phyloP scores from a whole-genome alignment of 306 rosid species.

The Morella rubra region DNA sequence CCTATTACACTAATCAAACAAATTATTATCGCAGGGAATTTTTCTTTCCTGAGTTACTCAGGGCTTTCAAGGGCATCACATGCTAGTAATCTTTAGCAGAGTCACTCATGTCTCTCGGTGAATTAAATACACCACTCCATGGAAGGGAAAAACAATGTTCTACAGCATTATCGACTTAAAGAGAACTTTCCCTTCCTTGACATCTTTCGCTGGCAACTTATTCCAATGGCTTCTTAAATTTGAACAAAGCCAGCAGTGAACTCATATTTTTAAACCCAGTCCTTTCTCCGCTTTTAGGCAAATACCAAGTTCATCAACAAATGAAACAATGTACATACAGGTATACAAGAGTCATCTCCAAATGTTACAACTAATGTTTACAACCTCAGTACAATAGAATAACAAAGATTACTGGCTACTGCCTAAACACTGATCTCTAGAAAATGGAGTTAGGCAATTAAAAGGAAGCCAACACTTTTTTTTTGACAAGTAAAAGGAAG shows the following conservation, averaged over 20 bases:
- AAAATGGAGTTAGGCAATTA: neutral
- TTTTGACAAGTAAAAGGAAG: neutral
- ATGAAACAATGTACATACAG: neutral
- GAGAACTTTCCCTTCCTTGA: neutral
- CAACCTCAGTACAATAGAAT: neutral
- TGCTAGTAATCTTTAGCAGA: no score
- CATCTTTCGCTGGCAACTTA: neutral
- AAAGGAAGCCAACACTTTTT: neutral
- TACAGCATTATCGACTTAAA: neutral
- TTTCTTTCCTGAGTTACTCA: neutral
- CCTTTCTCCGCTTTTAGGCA: neutral
- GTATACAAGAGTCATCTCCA: neutral
- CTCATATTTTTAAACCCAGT: neutral
- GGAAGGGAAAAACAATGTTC: neutral
- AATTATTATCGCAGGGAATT: neutral
- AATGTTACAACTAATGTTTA: neutral
- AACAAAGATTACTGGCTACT: neutral
- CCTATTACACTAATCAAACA: neutral
- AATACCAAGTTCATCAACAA: neutral
- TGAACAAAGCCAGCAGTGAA: no score
- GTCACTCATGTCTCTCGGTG: neutral
- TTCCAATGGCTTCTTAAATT: no score
- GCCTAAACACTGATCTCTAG: neutral
- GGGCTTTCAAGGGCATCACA: neutral
- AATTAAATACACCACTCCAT: neutral